These are phyloP conservation scores for Colletotrichum ledebouriae DNA, from an alignment of 2,329 filamentous ascomycete genomes.

Conservation along the genomic window DNA sequence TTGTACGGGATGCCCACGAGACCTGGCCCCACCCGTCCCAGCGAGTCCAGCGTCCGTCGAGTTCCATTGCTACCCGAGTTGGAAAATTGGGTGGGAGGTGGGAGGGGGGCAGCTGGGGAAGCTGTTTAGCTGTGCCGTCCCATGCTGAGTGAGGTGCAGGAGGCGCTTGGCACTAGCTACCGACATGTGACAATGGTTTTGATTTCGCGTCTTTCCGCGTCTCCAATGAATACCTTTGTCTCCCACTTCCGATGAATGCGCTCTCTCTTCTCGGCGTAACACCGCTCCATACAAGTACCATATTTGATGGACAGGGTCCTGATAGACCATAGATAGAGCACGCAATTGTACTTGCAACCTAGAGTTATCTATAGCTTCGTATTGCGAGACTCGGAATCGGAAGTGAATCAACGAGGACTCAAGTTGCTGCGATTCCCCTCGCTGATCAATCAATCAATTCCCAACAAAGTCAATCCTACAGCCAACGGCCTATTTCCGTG, in stretches of 20 bases:
- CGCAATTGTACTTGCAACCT: no score
- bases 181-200: slow-evolving; percentile 41
- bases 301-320: not conserved
- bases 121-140: slow-evolving; percentile 37
- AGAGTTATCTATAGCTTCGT: not conserved
- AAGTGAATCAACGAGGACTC: slow-evolving; percentile 4
- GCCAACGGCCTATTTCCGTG: slow-evolving; percentile 18
- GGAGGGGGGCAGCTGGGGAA: slow-evolving; percentile 25
- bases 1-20: slow-evolving; percentile 30
- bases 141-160: slow-evolving; percentile 1
- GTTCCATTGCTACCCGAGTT: slow-evolving; percentile 23
- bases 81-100: slow-evolving; percentile 12
- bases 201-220: not conserved
- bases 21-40: slow-evolving; percentile 29
- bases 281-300: not conserved
- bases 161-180: slow-evolving; percentile 26
- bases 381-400: not conserved
- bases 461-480: slow-evolving; percentile 33
- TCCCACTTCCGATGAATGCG: not conserved
- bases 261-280: no score
- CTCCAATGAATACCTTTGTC: not conserved
- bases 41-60: no score
- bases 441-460: not conserved
- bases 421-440: slow-evolving; percentile 12
- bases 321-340: not conserved